phyloP scores from a whole-genome alignment of 1,284 basidiomycete species.

The Mycena citricolor region DNA sequence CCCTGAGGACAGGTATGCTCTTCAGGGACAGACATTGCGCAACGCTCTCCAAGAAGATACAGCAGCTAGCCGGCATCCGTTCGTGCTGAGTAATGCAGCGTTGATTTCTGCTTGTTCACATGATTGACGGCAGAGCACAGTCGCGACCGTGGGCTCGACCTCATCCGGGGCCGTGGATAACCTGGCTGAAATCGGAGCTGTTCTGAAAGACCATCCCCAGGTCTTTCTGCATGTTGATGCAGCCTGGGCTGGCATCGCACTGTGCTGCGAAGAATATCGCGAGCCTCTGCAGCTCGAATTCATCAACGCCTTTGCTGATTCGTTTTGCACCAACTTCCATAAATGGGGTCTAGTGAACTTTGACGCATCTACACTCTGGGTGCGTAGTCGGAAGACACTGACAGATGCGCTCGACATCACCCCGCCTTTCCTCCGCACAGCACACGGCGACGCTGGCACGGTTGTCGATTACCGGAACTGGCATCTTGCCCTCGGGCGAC shows the following conservation, averaged over 20 bases:
- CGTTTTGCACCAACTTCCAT: constrained; percentile 91
- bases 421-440: constrained; percentile 79
- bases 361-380: constrained; percentile 80
- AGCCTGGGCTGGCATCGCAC: constrained; percentile 86
- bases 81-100: constrained; percentile 71
- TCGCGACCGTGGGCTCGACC: constrained; percentile 90
- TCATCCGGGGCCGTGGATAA: constrained; percentile 87
- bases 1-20: constrained; percentile 64
- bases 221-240: constrained; percentile 91
- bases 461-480: constrained; percentile 95
- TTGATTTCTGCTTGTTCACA: not conserved
- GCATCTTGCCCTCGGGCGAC: constrained; percentile 86
- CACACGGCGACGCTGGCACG: constrained; percentile 71
- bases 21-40: constrained; percentile 67
- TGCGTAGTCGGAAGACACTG: constrained; percentile 73
- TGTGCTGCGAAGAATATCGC: constrained; percentile 80
- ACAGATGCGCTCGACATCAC: constrained; percentile 88
- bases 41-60: constrained; percentile 70
- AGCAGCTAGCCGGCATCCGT: constrained; percentile 65
- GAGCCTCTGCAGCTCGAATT: constrained; percentile 60
- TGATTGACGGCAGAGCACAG: constrained; percentile 37
- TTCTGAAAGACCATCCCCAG: constrained; percentile 61
- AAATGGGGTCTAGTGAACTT: constrained; percentile 95
- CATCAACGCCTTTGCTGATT: constrained; percentile 78
- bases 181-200: constrained; percentile 71